Evolutionary conservation across 23 red algal species (phyloP).

Genomic region (Gracilariopsis chorda): DNA sequence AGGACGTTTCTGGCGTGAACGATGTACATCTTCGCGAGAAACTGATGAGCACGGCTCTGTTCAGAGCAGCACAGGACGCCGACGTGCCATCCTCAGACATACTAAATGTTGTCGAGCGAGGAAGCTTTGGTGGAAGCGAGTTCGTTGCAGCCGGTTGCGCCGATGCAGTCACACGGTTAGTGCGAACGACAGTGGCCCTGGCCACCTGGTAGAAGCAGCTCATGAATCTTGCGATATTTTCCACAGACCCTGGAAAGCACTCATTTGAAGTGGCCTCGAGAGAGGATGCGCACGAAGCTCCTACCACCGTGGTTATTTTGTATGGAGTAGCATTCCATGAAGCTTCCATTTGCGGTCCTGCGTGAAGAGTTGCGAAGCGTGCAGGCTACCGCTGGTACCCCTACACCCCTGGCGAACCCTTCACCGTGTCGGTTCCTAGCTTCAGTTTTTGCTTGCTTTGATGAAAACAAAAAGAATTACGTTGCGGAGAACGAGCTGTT

Average conservation of each 20-base stretch:
- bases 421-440: too few relatives aligned
- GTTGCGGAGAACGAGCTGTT: neutral
- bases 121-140: neutral
- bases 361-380: too few relatives aligned
- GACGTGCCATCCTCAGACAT: neutral
- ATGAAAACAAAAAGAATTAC: neutral
- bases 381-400: too few relatives aligned
- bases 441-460: neutral
- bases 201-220: constrained; percentile 13
- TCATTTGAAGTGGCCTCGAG: too few relatives aligned
- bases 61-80: constrained; percentile 6
- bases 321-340: too few relatives aligned
- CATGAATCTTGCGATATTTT: too few relatives aligned
- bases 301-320: too few relatives aligned
- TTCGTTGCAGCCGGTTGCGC: constrained; percentile 2
- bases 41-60: constrained; percentile 37
- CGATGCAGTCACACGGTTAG: neutral
- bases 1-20: neutral
- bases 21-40: constrained; percentile 25
- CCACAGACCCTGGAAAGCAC: too few relatives aligned
- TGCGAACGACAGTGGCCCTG: constrained; percentile 33
- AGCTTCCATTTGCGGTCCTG: too few relatives aligned
- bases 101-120: constrained; percentile 2
- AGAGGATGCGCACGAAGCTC: too few relatives aligned
- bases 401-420: too few relatives aligned